These are phyloP conservation scores for Zasmidium citrigriseum DNA, from an alignment of 2,329 filamentous ascomycete species.

Conservation along the genomic window DNA sequence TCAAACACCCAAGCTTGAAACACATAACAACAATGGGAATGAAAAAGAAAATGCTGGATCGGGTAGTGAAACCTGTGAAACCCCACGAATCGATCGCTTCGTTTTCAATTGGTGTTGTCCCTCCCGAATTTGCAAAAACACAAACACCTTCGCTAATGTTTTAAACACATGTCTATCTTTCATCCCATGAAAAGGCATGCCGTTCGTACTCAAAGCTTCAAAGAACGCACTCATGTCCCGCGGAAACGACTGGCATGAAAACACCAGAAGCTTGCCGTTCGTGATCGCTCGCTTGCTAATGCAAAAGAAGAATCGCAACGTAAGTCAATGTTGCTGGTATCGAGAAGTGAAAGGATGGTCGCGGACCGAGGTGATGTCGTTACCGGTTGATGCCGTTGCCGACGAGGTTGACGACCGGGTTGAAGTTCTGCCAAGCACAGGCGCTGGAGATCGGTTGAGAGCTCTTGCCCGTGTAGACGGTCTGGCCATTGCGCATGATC, in stretches of 20 bases:
- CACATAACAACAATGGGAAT: neutral
- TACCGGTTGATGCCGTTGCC: conserved; percentile 28
- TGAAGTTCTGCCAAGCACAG: conserved; percentile 39
- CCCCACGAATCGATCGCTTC: neutral
- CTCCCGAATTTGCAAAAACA: neutral
- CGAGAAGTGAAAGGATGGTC: conserved; percentile 4
- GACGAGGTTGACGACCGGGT: conserved; percentile 38
- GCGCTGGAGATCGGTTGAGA: conserved; percentile 29
- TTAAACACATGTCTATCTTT: conserved; percentile 17
- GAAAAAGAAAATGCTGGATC: neutral
- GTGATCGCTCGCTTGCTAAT: conserved; percentile 21
- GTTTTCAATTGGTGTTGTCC: neutral
- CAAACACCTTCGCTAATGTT: conserved; percentile 23
- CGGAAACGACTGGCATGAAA: conserved; percentile 1
- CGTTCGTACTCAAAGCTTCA: conserved; percentile 15
- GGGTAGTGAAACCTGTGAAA: conserved; percentile 1
- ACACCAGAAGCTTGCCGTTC: no score
- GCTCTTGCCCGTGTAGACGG: conserved; percentile 28
- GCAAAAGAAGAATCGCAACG: conserved; percentile 15
- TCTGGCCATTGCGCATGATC: conserved; percentile 33
- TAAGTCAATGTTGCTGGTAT: conserved; percentile 14
- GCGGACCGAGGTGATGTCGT: neutral
- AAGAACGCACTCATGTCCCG: neutral
- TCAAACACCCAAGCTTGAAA: neutral
- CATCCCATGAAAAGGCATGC: conserved; percentile 18